Evolutionary conservation across 192 early-diverging fungal species (phyloP).

Genomic region (Nowakowskiella sp.): DNA sequence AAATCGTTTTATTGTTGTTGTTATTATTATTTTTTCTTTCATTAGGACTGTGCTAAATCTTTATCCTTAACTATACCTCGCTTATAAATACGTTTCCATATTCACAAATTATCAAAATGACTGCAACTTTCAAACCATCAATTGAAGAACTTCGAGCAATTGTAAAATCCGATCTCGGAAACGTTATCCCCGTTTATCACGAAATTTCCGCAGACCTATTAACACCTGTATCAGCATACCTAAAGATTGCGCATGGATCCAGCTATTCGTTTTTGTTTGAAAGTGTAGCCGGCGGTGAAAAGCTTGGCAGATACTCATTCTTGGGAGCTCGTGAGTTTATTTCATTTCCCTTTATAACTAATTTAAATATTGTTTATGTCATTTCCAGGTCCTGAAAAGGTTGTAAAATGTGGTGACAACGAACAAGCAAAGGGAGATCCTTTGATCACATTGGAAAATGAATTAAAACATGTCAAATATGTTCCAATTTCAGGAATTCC

Average conservation of each 20-base stretch:
- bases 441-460: slow-evolving; percentile 73
- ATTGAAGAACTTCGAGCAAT: slow-evolving; percentile 62
- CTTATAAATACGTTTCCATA: neutral
- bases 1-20: neutral
- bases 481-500: slow-evolving; percentile 78
- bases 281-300: slow-evolving; percentile 87
- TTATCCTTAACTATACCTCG: neutral
- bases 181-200: slow-evolving; percentile 85
- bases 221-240: slow-evolving; percentile 94
- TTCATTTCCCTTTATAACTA: slow-evolving; percentile 3
- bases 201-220: slow-evolving; percentile 84
- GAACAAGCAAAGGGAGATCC: slow-evolving; percentile 75
- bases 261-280: slow-evolving; percentile 94
- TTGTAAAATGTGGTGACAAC: slow-evolving; percentile 65
- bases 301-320: slow-evolving; percentile 92
- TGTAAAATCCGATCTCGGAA: slow-evolving; percentile 55
- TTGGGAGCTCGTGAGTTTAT: slow-evolving; percentile 66
- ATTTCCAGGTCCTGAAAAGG: slow-evolving; percentile 71
- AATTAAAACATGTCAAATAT: slow-evolving; percentile 67
- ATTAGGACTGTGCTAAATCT: neutral
- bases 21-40: neutral
- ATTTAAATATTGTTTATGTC: slow-evolving; percentile 3
- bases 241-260: slow-evolving; percentile 62
- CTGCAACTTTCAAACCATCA: slow-evolving; percentile 43
- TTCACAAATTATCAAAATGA: neutral